Base-by-base conservation (phyloP, 805 yeast species). In the Pichia cephalocereana region DNA sequence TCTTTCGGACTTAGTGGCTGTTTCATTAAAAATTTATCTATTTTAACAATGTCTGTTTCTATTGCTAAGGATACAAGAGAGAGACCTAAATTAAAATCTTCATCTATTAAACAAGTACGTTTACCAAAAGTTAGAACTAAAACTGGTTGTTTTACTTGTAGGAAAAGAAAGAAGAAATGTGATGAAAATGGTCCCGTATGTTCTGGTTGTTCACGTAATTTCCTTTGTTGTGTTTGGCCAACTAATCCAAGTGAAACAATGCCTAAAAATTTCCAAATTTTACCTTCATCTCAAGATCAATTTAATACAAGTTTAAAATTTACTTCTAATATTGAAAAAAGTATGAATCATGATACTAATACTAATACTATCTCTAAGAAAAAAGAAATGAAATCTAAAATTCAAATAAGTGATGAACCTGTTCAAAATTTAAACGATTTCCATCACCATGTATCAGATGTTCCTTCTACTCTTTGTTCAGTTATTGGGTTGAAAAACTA, bases 151-250 rank as follows among this genome's bases (percentile, higher is more conserved):
- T 63, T 67, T 47, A 65, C 70, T 4, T 67, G 70, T 48, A 54
- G 70, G 17, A 64, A 62, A 48, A 57, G 70, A 39, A 66, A 66
- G 59, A 66, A 66, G 61, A 66, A 65, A 52, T 66, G 70, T 52
- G 63, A 65, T 52, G 69, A 66, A 50, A 50, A 41, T 6, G 55
- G 46, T 26, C 69, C 69, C 11, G 55, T 56, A 8, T 66, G 70
- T 48, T 54, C 63, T 7, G 70, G 69, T 8, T 66, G 70, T 48
- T 50, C 64, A 12, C 49, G 70, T 38, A 66, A 67, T 45, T 63
- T 56, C 28, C 52, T 65, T 19, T 52, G 60, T 44, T 67, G 70
- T 49, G 53, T 55, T 28, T 67, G 69, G 67, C 70, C 70, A 8
- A 47, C 45, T 2, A 26, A 47, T 18, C 42, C 43, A 9, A 50